A percentile compares a stretch with the other conserved stretches of the same genome.
Conservation (phyloP, 2,329 filamentous ascomycete genomes). For the Colletotrichum tropicale region DNA sequence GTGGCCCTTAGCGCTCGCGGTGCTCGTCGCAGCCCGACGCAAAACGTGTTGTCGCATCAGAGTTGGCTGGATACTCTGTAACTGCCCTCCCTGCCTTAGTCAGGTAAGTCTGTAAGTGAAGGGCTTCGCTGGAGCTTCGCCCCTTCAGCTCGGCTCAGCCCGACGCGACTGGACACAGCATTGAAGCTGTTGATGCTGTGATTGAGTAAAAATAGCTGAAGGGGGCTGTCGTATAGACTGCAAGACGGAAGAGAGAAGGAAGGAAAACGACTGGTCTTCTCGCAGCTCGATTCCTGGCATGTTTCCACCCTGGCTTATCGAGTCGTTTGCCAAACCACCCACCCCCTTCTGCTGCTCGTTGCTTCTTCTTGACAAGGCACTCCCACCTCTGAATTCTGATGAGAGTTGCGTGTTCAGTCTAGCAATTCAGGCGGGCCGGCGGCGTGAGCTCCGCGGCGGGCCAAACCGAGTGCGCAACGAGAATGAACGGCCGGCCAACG, state of each 20-base stretch:
- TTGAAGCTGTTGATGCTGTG: not conserved
- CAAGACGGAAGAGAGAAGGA: not conserved
- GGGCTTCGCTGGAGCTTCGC: not conserved
- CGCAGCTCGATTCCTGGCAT: not conserved
- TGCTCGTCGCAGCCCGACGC: not conserved
- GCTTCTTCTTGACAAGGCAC: constrained; percentile 14
- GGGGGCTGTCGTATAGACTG: not conserved
- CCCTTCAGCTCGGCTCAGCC: not conserved
- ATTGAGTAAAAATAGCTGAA: not conserved
- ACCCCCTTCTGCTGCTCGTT: not conserved
- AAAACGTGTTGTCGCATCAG: constrained; percentile 9
- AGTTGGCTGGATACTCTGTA: not conserved
- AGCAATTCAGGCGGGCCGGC: not conserved
- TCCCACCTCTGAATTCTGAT: constrained; percentile 1
- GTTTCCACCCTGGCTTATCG: not conserved
- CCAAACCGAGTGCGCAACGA: not conserved
- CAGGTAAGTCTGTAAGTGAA: not conserved
- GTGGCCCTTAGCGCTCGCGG: constrained; percentile 1
- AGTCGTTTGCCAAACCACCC: not conserved
- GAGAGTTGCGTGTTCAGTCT: not conserved
- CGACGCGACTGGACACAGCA: not conserved
- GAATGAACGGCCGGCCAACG: not conserved
- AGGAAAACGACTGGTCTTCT: not conserved
- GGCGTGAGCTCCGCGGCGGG: not conserved
- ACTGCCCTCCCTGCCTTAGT: not conserved